Evolutionary conservation across 495 filamentous ascomycete species (phyloP).

Genomic region (Diplogelasinospora grovesii): DNA sequence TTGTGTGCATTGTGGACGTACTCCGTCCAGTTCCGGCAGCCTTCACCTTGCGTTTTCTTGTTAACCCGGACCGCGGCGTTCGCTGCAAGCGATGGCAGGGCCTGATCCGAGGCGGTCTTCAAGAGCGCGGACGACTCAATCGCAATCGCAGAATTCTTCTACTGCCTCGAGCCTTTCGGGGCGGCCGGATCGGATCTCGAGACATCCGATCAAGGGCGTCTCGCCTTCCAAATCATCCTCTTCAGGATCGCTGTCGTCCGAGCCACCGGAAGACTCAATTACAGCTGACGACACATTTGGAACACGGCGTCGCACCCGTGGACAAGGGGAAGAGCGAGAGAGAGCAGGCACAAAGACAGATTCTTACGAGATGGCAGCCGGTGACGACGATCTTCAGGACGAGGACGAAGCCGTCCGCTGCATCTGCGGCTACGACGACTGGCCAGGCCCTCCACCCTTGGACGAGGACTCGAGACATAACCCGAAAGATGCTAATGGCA

Average conservation of each 20-base stretch:
- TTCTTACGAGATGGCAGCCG: conserved; percentile 46
- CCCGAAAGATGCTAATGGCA: conserved; percentile 42
- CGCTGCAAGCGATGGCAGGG: conserved; percentile 43
- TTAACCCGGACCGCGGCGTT: conserved; percentile 20
- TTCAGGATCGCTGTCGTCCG: conserved; percentile 66
- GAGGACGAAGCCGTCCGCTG: conserved; percentile 93
- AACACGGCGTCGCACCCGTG: conserved; percentile 61
- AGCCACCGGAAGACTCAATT: conserved; percentile 70
- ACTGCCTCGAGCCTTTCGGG: conserved; percentile 59
- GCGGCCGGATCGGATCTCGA: conserved; percentile 62
- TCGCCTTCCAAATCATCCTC: conserved; percentile 69
- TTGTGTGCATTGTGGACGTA: no score
- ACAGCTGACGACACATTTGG: conserved; percentile 45
- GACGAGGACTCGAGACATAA: conserved; percentile 52
- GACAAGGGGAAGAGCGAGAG: conserved; percentile 54
- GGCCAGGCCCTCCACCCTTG: conserved; percentile 76
- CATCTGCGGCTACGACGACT: conserved; percentile 89
- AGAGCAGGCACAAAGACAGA: conserved; percentile 42
- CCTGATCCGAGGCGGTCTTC: conserved; percentile 82
- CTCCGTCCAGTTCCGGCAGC: no score
- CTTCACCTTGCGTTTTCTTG: no score
- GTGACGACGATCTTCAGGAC: conserved; percentile 60
- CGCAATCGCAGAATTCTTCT: conserved; percentile 71
- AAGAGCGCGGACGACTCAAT: conserved; percentile 76
- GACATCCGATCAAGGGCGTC: conserved; percentile 61